phyloP scores from a whole-genome alignment of 371 early-diverging fungal species.

The Mucor racemosus region DNA sequence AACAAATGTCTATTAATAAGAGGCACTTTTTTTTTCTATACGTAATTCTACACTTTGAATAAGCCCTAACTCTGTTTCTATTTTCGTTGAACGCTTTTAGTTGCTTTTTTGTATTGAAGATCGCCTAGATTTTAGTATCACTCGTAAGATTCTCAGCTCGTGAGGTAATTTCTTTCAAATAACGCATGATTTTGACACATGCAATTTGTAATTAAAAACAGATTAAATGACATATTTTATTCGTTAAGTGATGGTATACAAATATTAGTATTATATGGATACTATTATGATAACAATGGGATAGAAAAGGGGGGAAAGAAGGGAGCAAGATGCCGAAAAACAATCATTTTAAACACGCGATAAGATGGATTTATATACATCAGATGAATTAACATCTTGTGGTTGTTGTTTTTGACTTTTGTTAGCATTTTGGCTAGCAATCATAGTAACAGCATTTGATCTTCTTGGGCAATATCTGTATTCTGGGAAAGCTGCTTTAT shows the following conservation, averaged over 20 bases:
- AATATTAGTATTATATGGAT: too few relatives aligned
- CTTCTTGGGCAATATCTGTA: slow-evolving; percentile 47
- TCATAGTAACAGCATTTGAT: slow-evolving; percentile 11
- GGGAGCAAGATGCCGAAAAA: background rate
- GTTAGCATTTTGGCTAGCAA: background rate
- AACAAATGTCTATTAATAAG: background rate
- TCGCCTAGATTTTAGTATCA: background rate
- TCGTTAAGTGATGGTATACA: background rate
- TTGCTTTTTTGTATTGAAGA: too few relatives aligned
- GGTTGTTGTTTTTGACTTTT: background rate
- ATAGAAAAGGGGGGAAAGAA: background rate
- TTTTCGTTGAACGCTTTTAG: too few relatives aligned
- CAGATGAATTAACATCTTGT: background rate
- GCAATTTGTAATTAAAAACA: too few relatives aligned
- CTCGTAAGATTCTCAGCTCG: background rate
- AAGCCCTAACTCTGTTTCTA: too few relatives aligned
- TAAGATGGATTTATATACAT: background rate
- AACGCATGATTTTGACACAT: background rate
- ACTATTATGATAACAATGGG: background rate
- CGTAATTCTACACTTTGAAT: too few relatives aligned
- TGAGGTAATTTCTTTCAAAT: background rate
- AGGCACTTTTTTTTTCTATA: background rate
- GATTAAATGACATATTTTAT: background rate
- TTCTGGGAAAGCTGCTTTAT: slow-evolving; percentile 54
- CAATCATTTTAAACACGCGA: background rate